These are phyloP conservation scores for Apophysomyces sp. DNA, from an alignment of 371 early-diverging fungal species.

Conservation along the genomic window DNA sequence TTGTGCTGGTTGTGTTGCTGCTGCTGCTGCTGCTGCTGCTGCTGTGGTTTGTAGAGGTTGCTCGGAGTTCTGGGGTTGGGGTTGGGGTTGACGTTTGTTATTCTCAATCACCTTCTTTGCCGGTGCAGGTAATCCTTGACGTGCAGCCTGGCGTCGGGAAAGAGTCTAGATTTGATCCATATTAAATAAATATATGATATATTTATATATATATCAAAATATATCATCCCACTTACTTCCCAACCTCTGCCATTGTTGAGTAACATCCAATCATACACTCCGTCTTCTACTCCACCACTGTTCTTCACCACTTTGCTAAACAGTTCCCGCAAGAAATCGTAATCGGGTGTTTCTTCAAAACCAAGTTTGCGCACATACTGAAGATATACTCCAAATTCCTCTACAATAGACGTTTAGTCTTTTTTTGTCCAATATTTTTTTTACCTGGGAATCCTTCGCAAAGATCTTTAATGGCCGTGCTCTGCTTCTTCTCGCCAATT, in stretches of 20 bases:
- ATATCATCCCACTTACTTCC: slow-evolving; percentile 19
- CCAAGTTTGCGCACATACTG: slow-evolving; percentile 84
- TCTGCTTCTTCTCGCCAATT: slow-evolving; percentile 88
- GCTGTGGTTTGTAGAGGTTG: background rate
- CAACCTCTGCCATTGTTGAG: slow-evolving; percentile 56
- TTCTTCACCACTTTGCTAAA: slow-evolving; percentile 77
- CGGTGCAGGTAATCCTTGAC: slow-evolving; percentile 21
- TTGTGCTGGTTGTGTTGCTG: background rate
- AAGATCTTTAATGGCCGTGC: slow-evolving; percentile 70
- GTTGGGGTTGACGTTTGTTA: slow-evolving; percentile 10
- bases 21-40: background rate
- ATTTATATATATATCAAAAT: too few species aligned
- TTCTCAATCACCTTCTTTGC: slow-evolving; percentile 21
- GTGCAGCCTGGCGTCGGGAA: slow-evolving; percentile 18
- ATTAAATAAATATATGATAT: too few species aligned
- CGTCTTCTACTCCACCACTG: slow-evolving; percentile 75
- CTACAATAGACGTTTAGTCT: slow-evolving; percentile 24
- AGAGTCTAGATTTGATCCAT: slow-evolving; percentile 14
- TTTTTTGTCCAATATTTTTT: background rate
- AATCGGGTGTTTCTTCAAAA: slow-evolving; percentile 94
- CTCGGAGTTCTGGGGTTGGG: background rate
- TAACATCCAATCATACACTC: slow-evolving; percentile 88
- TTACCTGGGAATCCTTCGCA: slow-evolving; percentile 68
- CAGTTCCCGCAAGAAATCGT: slow-evolving; percentile 76
- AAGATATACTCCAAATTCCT: slow-evolving; percentile 87